A percentile compares a stretch with the other conserved stretches of the same genome.
These are phyloP conservation scores for Wickerhamomyces canadensis DNA, from an alignment of 805 yeast genomes.

Conservation along the genomic window DNA sequence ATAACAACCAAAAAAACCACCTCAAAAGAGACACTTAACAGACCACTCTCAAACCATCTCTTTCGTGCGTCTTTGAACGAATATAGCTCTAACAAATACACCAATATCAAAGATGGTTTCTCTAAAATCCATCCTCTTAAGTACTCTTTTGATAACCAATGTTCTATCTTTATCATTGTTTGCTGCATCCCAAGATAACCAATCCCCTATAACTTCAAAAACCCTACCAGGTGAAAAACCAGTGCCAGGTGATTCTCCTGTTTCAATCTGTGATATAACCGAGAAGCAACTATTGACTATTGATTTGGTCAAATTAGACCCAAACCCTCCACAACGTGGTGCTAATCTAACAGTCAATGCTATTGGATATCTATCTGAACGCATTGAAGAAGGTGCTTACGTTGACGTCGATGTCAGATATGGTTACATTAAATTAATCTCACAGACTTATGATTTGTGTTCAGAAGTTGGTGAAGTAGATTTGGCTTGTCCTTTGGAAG, in stretches of 20 bases:
- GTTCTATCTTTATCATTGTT: slow-evolving; percentile 15
- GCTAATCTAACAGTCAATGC: slow-evolving; percentile 75
- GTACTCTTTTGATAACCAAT: slow-evolving; percentile 1
- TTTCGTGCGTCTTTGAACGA: too few species aligned
- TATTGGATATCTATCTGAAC: slow-evolving; percentile 50
- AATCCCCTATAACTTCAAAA: slow-evolving; percentile 12
- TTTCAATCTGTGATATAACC: slow-evolving; percentile 65
- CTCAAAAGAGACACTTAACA: too few species aligned
- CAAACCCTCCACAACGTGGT: slow-evolving; percentile 92
- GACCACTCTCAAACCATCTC: too few species aligned
- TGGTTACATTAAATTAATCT: slow-evolving; percentile 83
- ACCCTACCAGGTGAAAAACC: slow-evolving; percentile 49
- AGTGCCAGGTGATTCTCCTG: slow-evolving; percentile 88
- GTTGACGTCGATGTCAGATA: slow-evolving; percentile 91
- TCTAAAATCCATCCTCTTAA: slow-evolving; percentile 1
- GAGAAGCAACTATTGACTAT: slow-evolving; percentile 61
- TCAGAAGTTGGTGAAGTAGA: slow-evolving; percentile 82
- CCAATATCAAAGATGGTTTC: slow-evolving; percentile 5
- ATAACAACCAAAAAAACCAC: background rate
- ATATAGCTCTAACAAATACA: background rate
- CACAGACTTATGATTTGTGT: slow-evolving; percentile 90
- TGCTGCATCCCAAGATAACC: slow-evolving; percentile 14
- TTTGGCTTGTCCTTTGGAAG: slow-evolving; percentile 72
- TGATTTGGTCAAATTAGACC: slow-evolving; percentile 53
- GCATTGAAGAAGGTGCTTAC: slow-evolving; percentile 79